A percentile compares a stretch with the other conserved stretches of the same genome.
Conservation (phyloP, 176 grass and related monocot species). For the Avena insularis region DNA sequence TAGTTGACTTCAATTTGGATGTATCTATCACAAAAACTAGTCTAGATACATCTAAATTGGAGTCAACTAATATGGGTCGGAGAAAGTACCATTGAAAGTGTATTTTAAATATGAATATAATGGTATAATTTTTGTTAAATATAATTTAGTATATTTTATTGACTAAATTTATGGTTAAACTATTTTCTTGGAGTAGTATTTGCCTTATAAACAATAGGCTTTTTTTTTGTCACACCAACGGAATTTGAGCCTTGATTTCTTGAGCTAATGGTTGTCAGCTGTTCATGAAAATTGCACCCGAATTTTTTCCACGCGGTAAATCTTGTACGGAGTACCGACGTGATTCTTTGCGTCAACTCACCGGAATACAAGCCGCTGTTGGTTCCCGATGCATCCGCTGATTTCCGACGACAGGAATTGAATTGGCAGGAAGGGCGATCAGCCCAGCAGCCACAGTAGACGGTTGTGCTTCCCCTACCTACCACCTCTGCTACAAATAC, state of each 20-base stretch:
- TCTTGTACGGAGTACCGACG: not conserved
- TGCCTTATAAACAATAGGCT: no score
- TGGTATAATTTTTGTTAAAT: no score
- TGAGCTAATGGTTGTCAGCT: not conserved
- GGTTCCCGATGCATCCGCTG: not conserved
- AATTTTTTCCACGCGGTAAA: no score
- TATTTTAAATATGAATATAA: no score
- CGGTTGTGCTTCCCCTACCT: not conserved
- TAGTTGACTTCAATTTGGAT: no score
- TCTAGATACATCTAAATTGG: no score
- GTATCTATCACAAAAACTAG: no score
- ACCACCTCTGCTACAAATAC: not conserved
- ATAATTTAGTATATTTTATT: no score
- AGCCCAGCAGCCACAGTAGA: not conserved
- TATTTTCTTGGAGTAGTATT: no score
- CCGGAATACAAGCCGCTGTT: not conserved
- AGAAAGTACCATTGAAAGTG: no score
- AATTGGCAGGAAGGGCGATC: not conserved
- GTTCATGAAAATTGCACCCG: not conserved
- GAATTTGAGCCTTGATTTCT: not conserved
- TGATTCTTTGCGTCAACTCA: not conserved
- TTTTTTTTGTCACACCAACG: not conserved
- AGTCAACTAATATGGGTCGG: no score
- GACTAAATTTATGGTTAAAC: no score
- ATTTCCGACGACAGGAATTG: not conserved